A percentile compares a stretch with the other conserved stretches of the same genome.
phyloP scores from a whole-genome alignment of 345 rosid genomes.

The Raphanus raphanistrum region DNA sequence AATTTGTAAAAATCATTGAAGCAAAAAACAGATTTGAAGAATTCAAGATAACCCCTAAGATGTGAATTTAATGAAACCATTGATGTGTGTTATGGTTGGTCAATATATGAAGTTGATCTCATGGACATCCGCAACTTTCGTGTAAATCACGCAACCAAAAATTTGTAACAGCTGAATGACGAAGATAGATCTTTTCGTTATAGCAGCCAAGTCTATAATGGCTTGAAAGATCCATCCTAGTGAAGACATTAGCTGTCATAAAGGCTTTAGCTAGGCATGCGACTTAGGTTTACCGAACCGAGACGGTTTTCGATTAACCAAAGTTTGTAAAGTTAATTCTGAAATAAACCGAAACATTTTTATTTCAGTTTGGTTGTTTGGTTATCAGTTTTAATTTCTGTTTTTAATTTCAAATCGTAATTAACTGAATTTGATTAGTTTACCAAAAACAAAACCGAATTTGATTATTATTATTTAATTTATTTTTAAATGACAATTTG shows the following conservation, averaged over 20 bases:
- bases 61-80: not conserved
- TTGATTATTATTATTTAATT: too few species aligned
- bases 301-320: not conserved
- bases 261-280: not conserved
- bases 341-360: too few species aligned
- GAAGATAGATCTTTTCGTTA: not conserved
- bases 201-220: not conserved
- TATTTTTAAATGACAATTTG: too few species aligned
- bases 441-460: too few species aligned
- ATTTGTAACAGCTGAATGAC: not conserved
- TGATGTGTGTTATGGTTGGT: constrained; percentile 1
- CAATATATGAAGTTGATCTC: not conserved
- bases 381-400: too few species aligned
- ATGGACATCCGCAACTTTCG: constrained; percentile 22
- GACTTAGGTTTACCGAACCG: too few species aligned
- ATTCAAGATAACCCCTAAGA: constrained; percentile 17
- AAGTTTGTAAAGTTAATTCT: not conserved
- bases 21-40: not conserved
- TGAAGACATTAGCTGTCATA: not conserved
- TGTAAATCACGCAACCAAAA: not conserved
- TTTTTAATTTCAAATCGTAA: too few species aligned
- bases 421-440: too few species aligned
- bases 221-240: not conserved
- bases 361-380: too few species aligned
- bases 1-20: not conserved